A percentile compares a stretch with the other conserved stretches of the same genome.
These are phyloP conservation scores for Cyberlindnera amylophila DNA, from an alignment of 805 yeast species.

Conservation along the genomic window DNA sequence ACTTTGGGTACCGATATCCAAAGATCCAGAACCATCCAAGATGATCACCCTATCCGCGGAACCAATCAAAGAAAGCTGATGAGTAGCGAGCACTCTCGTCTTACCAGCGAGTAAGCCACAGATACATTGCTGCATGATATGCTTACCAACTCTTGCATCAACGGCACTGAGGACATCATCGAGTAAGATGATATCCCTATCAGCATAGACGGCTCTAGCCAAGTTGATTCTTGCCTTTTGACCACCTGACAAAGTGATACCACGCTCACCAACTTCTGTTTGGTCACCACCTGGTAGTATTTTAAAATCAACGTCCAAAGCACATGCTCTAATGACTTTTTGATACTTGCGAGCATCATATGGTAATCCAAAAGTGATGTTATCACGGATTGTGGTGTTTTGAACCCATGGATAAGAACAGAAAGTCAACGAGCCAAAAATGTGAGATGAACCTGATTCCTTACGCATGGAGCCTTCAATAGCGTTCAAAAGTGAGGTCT, in stretches of 20 bases:
- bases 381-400: slow-evolving; percentile 72
- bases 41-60: slow-evolving; percentile 69
- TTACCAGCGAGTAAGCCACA: slow-evolving; percentile 50
- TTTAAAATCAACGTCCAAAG: slow-evolving; percentile 60
- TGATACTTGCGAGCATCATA: slow-evolving; percentile 49
- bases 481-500: slow-evolving; percentile 67
- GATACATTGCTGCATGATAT: slow-evolving; percentile 67
- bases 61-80: slow-evolving; percentile 69
- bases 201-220: slow-evolving; percentile 75
- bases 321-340: slow-evolving; percentile 59
- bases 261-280: slow-evolving; percentile 83
- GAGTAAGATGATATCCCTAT: slow-evolving; percentile 60
- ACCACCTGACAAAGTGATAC: slow-evolving; percentile 85
- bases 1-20: slow-evolving; percentile 57
- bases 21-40: slow-evolving; percentile 57
- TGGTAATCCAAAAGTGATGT: slow-evolving; percentile 63
- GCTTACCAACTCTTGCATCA: slow-evolving; percentile 83
- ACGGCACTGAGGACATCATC: slow-evolving; percentile 86
- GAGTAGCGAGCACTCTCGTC: slow-evolving; percentile 80
- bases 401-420: slow-evolving; percentile 83
- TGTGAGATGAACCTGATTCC: slow-evolving; percentile 44
- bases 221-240: slow-evolving; percentile 79
- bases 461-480: slow-evolving; percentile 68
- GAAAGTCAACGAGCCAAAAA: slow-evolving; percentile 49
- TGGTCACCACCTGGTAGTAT: slow-evolving; percentile 69